Evolutionary conservation across 2,329 filamentous ascomycete genomes (phyloP), one percentile per base, ranked within the genome.

Genomic region (Lachnellula cervina): DNA sequence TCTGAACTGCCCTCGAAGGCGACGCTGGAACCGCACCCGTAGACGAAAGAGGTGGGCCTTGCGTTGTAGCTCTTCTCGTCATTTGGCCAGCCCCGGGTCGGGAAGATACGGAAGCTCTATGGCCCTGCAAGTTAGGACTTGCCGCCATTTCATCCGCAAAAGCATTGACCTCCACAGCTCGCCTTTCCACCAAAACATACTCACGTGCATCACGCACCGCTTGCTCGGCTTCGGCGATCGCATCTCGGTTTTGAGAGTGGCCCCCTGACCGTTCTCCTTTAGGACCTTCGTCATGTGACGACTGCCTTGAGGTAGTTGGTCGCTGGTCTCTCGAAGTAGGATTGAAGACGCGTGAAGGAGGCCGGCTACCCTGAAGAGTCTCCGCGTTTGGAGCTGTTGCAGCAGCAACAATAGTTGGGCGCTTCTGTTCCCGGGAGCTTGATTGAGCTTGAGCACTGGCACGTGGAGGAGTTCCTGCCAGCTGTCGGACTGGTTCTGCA

Each of bases 121-220:
- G 69, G 23, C 68, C 70, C 45, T 63, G 51, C 17, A 69, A 38
- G 52, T 63, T 64, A 48, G 89, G 88, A 66, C 89, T 93, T 51
- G 91, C 88, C 45, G 90, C 92, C 68, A 99, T 77, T 72, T 97
- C 93, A 71, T 99, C 94, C 21, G 94, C 94, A 66, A 99, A 88
- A 2, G 94, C 94, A 70, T 99, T 97, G 50, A 99, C 93, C 71
- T 97, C 93, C 11, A 99, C 92, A 19, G 91, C 88, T 62, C 88
- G 86, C 76, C 97, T 96, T 74, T 99, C 94, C 13, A 99, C 90
- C 25, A 97, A 80, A 19, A 99, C 93, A 66, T 97, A 99, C 62
- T 97, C 94, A 62, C 93, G 84, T 69, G 95, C 85, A 61, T 97
- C 93, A 65, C 96, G 89, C 2, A 89, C 90, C 3, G 87, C 88